Percentiles rank a stretch among this genome's conserved stretches.
Conservation (phyloP, 2,329 filamentous ascomycete species). For the Colletotrichum caudatum region DNA sequence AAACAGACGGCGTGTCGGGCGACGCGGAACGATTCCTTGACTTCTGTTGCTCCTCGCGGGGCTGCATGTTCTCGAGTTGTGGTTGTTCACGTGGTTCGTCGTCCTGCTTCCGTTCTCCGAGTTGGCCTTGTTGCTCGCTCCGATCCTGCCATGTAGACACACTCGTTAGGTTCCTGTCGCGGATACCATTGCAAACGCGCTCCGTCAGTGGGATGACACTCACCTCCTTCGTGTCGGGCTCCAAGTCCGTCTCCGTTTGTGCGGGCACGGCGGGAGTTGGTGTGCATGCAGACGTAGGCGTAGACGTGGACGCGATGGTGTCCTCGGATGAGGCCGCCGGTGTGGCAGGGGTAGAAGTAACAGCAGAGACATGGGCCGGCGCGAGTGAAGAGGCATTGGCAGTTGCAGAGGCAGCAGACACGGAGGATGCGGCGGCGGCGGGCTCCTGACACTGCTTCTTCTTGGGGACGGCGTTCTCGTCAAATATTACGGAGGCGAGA, state of each 20-base stretch:
- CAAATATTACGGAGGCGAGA: conserved; percentile 24
- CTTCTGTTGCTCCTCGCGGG: conserved; percentile 3
- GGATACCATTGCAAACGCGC: background rate
- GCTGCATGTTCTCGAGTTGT: background rate
- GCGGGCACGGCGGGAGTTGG: conserved; percentile 3
- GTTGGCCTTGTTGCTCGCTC: conserved; percentile 6
- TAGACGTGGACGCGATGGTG: background rate
- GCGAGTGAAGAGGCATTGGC: background rate
- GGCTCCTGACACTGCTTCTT: conserved; percentile 45
- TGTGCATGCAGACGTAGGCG: conserved; percentile 10
- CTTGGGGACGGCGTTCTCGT: conserved; percentile 38
- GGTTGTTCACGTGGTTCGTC: conserved; percentile 13
- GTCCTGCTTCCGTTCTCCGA: background rate
- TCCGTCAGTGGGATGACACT: background rate
- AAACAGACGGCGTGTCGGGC: conserved; percentile 61
- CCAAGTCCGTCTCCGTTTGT: conserved; percentile 17
- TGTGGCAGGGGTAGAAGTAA: background rate
- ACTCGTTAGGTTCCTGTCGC: conserved; percentile 13
- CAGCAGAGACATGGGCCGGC: conserved; percentile 5
- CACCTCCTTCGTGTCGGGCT: conserved; percentile 23
- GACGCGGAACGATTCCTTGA: conserved; percentile 27
- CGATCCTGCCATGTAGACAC: conserved; percentile 1
- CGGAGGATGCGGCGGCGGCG: background rate
- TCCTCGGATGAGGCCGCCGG: conserved; percentile 5
- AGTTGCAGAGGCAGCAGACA: background rate